Base-by-base conservation (phyloP, 2,329 filamentous ascomycete species). In the Onygenales sp. region DNA sequence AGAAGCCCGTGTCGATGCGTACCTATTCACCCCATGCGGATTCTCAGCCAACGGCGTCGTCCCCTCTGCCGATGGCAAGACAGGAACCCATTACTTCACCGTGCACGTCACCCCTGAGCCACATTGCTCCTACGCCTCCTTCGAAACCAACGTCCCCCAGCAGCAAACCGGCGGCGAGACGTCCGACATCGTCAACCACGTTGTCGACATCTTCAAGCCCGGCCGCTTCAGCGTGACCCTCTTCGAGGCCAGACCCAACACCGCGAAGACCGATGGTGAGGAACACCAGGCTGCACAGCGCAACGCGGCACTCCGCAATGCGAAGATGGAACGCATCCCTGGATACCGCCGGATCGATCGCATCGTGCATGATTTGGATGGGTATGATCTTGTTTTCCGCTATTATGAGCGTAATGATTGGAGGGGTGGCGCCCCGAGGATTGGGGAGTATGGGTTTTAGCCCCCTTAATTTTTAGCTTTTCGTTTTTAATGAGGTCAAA, bases 101-200 rank as follows among this genome's bases (percentile, higher is more conserved):
- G 93, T 98, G 27, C 93, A 98, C 67, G 93, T 98, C 60, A 98
- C 93, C 0, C 93, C 93, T 0, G 93, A 98, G 77, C 89, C 92
- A 11, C 84, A 95, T 64, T 98, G 92, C 77, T 96, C 91, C 4
- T 98, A 95, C 69, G 93, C 93, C 37, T 96, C 90, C 2, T 98
- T 98, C 67, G 93, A 98, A 77, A 97, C 93, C 60, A 98, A 97
- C 62, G 92, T 98, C 3, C 93, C 93, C 1, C 87, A 89, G 31
- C 85, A 84, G 4, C 89, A 95, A 73, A 88, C 83, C 53, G 91
- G 91, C 13, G 86, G 91, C 57, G 87, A 91, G 67, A 96, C 92
- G 0, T 83, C 84, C 31, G 92, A 95, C 59, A 86, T 97, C 56
- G 87, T 98, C 57, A 84, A 95, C 70, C 89, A 96, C 32, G 93